Evolutionary conservation across 495 filamentous ascomycete genomes (phyloP).

Genomic region (Xylaria cubensis): DNA sequence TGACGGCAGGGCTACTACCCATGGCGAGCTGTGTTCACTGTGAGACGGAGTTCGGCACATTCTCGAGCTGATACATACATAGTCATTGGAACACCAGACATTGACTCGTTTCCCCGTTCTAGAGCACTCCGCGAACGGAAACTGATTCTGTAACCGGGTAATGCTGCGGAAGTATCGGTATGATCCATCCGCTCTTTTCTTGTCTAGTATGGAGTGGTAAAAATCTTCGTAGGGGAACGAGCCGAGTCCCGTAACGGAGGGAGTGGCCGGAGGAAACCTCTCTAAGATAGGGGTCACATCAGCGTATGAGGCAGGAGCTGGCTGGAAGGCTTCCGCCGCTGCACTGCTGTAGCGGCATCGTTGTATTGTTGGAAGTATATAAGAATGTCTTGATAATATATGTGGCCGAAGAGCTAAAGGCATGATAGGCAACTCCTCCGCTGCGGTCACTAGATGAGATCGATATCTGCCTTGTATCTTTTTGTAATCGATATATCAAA

Average conservation of each 20-base stretch:
- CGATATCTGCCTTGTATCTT: not conserved
- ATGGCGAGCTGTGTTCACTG: constrained; percentile 62
- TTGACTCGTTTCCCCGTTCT: constrained; percentile 75
- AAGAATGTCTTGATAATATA: not conserved
- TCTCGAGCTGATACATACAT: constrained; percentile 40
- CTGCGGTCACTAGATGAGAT: not conserved
- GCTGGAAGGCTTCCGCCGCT: not conserved
- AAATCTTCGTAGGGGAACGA: constrained; percentile 68
- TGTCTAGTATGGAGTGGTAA: constrained; percentile 75
- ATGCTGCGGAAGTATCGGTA: constrained; percentile 95
- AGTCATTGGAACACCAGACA: constrained; percentile 91
- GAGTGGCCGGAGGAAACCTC: not conserved
- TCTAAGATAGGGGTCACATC: not conserved
- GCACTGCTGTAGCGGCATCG: not conserved
- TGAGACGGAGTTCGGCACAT: constrained; percentile 23
- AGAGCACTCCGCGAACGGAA: constrained; percentile 80
- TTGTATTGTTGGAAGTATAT: not conserved
- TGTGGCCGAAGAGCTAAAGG: not conserved
- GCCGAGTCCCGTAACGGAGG: not conserved
- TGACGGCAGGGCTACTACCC: constrained; percentile 77
- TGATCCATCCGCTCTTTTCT: constrained; percentile 89
- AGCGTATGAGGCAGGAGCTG: constrained; percentile 7
- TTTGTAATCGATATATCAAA: not conserved
- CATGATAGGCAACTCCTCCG: not conserved
- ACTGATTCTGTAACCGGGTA: constrained; percentile 83